Evolutionary conservation across 345 rosid genomes (phyloP).

Genomic region (Syzygium aqueum): DNA sequence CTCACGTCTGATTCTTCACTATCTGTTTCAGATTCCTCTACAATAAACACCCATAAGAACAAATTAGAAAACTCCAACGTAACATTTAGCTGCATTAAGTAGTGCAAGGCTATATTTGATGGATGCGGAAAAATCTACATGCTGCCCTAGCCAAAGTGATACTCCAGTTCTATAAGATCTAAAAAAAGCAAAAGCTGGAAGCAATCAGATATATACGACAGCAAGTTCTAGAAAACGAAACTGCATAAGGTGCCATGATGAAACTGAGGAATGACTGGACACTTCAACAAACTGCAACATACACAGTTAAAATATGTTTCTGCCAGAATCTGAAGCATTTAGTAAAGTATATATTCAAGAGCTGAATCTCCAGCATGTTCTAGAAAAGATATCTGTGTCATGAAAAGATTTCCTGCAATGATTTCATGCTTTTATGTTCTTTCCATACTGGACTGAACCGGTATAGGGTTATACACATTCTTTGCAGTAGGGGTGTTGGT

Average conservation of each 20-base stretch:
- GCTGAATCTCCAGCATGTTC: not conserved
- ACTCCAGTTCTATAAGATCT: not conserved
- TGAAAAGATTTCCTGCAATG: not conserved
- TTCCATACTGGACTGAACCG: not conserved
- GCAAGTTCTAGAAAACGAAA: not conserved
- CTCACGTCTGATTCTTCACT: conserved; percentile 94
- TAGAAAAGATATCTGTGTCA: not conserved
- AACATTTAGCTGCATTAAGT: not conserved
- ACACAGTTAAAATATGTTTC: not conserved
- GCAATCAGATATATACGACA: not conserved
- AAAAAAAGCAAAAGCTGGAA: not conserved
- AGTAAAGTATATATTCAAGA: not conserved
- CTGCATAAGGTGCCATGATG: not conserved
- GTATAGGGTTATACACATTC: not conserved
- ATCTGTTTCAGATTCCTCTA: conserved; percentile 87
- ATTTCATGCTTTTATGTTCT: not conserved
- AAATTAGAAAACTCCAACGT: not conserved
- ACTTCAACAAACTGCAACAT: not conserved
- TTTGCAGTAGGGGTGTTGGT: not conserved
- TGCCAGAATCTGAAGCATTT: not conserved
- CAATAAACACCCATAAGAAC: conserved; percentile 1
- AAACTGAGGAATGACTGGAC: not conserved
- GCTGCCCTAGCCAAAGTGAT: not conserved
- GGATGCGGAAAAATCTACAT: not conserved
- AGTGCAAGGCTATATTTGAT: not conserved